A percentile compares a stretch with the other conserved stretches of the same genome.
Evolutionary conservation across 495 filamentous ascomycete genomes (phyloP).

Genomic region (Rusavskia elegans): DNA sequence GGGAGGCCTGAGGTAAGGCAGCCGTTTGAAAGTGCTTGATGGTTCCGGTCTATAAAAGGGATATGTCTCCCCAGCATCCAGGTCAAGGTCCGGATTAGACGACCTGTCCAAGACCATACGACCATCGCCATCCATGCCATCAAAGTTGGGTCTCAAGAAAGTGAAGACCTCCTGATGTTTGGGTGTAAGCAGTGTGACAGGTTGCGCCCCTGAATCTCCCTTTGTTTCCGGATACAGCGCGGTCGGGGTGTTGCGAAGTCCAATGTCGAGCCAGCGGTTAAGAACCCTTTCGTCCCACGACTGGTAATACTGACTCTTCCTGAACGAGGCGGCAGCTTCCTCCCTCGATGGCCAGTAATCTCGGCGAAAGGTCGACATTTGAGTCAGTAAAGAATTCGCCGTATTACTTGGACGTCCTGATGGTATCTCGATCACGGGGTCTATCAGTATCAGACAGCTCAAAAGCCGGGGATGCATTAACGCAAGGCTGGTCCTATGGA

Average conservation of each 20-base stretch:
- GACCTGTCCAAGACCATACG: slow-evolving; percentile 22
- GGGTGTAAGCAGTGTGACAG: slow-evolving; percentile 42
- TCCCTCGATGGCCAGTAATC: slow-evolving; percentile 42
- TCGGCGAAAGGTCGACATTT: slow-evolving; percentile 31
- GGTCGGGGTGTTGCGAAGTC: slow-evolving; percentile 37
- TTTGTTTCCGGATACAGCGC: slow-evolving; percentile 14
- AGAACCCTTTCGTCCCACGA: slow-evolving; percentile 47
- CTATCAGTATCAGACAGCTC: slow-evolving; percentile 50
- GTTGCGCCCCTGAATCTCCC: slow-evolving; percentile 11
- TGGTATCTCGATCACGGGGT: slow-evolving; percentile 43
- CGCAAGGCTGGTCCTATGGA: slow-evolving; percentile 19
- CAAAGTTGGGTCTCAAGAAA: slow-evolving; percentile 39
- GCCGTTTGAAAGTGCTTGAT: slow-evolving; percentile 37
- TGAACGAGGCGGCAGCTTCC: slow-evolving; percentile 35
- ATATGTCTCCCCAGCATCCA: slow-evolving; percentile 21
- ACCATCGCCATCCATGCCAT: slow-evolving; percentile 19
- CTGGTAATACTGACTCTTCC: slow-evolving; percentile 34
- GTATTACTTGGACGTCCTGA: slow-evolving; percentile 7
- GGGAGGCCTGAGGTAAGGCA: slow-evolving; percentile 59
- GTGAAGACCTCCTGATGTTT: slow-evolving; percentile 49
- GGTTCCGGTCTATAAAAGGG: slow-evolving; percentile 72
- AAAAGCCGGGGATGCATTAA: slow-evolving; percentile 30
- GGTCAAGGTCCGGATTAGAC: slow-evolving; percentile 32
- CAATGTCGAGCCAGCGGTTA: slow-evolving; percentile 34
- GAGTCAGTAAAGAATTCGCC: slow-evolving; percentile 7